These are phyloP conservation scores for Amylostereum areolatum DNA, from an alignment of 1,284 basidiomycete species.

Conservation along the genomic window DNA sequence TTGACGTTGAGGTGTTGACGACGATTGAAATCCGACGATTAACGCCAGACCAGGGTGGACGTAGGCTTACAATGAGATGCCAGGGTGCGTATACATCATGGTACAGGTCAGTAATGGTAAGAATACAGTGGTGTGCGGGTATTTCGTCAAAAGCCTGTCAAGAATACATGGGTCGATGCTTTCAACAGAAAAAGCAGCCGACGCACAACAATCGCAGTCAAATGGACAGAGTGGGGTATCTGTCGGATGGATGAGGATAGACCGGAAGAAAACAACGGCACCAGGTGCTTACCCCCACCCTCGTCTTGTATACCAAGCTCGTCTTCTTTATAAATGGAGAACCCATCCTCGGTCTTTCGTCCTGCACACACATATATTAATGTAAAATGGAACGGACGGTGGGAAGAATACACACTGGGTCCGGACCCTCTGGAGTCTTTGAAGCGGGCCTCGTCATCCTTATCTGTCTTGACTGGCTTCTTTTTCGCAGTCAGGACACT, in stretches of 20 bases:
- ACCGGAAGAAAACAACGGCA: background rate
- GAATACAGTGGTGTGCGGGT: too few species aligned
- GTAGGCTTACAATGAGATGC: too few species aligned
- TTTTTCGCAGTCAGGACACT: slow-evolving; percentile 16
- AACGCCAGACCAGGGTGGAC: too few species aligned
- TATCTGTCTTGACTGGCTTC: slow-evolving; percentile 17
- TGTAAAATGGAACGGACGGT: background rate
- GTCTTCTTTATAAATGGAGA: slow-evolving; percentile 79
- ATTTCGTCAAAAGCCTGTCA: too few species aligned
- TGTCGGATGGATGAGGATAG: slow-evolving; percentile 5
- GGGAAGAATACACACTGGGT: slow-evolving; percentile 48
- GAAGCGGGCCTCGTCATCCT: slow-evolving; percentile 50
- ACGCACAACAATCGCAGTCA: slow-evolving; percentile 29
- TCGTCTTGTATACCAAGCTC: slow-evolving; percentile 72
- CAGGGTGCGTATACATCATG: too few species aligned
- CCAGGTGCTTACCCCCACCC: slow-evolving; percentile 59
- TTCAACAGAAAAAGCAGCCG: background rate
- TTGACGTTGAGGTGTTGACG: too few species aligned
- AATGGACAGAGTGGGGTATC: slow-evolving; percentile 28
- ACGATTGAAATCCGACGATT: too few species aligned
- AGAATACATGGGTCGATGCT: too few species aligned
- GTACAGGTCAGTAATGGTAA: too few species aligned
- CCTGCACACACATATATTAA: slow-evolving; percentile 29
- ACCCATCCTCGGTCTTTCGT: slow-evolving; percentile 81
- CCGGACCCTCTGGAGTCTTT: slow-evolving; percentile 72